Base-by-base conservation (phyloP, 352 stramenopile genomes). In the Aphanomyces euteiches region DNA sequence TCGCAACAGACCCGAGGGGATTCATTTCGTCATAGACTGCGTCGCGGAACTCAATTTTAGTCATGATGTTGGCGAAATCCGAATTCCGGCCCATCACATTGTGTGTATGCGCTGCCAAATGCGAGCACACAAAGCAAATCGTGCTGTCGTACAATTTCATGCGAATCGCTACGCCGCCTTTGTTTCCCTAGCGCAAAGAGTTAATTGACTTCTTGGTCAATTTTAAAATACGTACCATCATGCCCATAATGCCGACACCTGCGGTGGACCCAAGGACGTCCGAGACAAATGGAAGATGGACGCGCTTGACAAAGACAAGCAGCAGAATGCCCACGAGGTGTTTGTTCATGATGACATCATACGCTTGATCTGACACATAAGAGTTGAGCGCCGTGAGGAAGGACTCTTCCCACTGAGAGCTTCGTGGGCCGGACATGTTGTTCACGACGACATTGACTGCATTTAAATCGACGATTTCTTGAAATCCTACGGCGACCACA, bases 391-490 rank as follows among this genome's bases (percentile, higher is more conserved):
- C 93, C 5, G 66, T 67, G 1, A 93, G 78, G 19, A 99, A 83
- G 8, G 81, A 77, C n/a, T 99, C 93, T 50, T 96, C 78, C 90
- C 90, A 97, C 57, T 91, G 86, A 7, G 89, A 70, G 66, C 84
- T 93, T 4, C 95, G 83, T 73, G 98, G 88, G 40, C 93, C 88
- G 19, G 89, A 98, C 56, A 98, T 90, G 72, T 93, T 98, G 67
- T 99, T 98, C 0, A 99, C 93, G 1, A 98, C 96, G 0, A 99
- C 97, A 74, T 99, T 99, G 13, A 99, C 95, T 3, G 97, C 98
- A 77, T 99, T 99, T 5, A 99, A 78, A 82, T 99, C 98, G 0
- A 99, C 98, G 72, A 99, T 99, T 85, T 99, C 98, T 76, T 99
- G 97, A 74, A 99, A 94, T 1, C 88, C 85, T 15, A 94, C 61